Base-by-base conservation (phyloP, 306 rosid genomes). In the Hippophae tibetana region DNA sequence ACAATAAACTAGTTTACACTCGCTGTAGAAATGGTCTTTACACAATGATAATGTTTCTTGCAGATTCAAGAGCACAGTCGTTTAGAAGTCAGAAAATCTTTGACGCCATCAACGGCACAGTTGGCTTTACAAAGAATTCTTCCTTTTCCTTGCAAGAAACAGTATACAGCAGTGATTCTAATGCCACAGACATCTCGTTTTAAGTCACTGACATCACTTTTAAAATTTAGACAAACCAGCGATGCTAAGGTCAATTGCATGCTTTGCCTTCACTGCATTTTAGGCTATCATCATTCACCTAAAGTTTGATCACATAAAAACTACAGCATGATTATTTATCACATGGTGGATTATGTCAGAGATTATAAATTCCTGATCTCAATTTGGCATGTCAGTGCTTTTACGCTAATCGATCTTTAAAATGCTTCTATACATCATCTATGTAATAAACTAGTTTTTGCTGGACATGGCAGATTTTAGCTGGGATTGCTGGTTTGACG, bases 31-130 rank as follows among this genome's bases (percentile, higher is more conserved):
- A 57, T 41, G 13, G 18, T 23, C 64, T 48, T 55, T 63, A n/a
- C 68, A 53, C 58, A 31, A 54, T 60, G 38, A 31, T 31, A 13
- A 51, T 49, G 9, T 67, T 47, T 2, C 38, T 52, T 71, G 69
- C 81, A 87, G 98, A 58, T 78, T 63, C 95, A 85, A 80, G 89
- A 83, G 46, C 81, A 90, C 74, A 92, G 84, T 45, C 82, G 96
- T 59, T 72, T 64, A 57, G 85, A 78, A 72, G 98, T 90, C 54
- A 79, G 83, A 69, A 69, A 74, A 47, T 72, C 82, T 60, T 76
- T 85, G 62, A 78, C 87, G 31, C 92, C 92, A 56, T 64, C 67
- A 51, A 68, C 86, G 8, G 87, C 89, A 9, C 89, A 76, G 79
- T 63, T 66, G 69, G 89, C 92, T 52, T 76, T 90, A 52, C 86